These are phyloP conservation scores for Euphorbia peplus DNA, from an alignment of 345 rosid genomes.

Conservation along the genomic window DNA sequence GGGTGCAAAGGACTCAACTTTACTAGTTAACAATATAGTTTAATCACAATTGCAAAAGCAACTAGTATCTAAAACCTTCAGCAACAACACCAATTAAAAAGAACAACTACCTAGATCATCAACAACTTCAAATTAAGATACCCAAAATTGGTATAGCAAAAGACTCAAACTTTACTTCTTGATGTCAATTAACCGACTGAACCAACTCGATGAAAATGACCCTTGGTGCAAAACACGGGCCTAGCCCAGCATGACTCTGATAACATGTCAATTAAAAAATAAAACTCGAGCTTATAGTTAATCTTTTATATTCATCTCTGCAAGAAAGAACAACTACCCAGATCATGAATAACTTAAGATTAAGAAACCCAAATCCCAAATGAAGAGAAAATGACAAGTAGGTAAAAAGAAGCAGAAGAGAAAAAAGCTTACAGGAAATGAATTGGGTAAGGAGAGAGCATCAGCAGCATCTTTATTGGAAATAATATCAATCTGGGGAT, in stretches of 20 bases:
- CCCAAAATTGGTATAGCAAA: too few relatives aligned
- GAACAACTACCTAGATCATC: neutral
- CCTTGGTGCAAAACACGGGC: too few relatives aligned
- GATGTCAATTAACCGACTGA: too few relatives aligned
- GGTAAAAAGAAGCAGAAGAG: neutral
- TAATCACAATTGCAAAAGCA: conserved; percentile 4
- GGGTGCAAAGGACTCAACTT: too few relatives aligned
- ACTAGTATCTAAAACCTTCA: neutral
- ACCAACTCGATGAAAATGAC: too few relatives aligned
- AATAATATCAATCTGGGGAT: conserved; percentile 48
- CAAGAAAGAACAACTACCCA: neutral
- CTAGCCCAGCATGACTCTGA: too few relatives aligned
- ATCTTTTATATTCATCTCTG: too few relatives aligned
- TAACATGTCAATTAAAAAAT: too few relatives aligned
- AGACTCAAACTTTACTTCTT: too few relatives aligned
- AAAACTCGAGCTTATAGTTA: too few relatives aligned
- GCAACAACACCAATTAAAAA: neutral
- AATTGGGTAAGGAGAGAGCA: conserved; percentile 23
- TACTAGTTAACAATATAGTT: neutral
- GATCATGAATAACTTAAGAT: conserved; percentile 1
- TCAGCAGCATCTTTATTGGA: conserved; percentile 32
- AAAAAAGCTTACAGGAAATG: conserved; percentile 37
- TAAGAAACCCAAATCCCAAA: neutral
- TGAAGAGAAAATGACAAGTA: neutral
- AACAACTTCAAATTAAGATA: neutral